phyloP scores from a whole-genome alignment of 257 asterid genomes.

The Salvia hispanica region DNA sequence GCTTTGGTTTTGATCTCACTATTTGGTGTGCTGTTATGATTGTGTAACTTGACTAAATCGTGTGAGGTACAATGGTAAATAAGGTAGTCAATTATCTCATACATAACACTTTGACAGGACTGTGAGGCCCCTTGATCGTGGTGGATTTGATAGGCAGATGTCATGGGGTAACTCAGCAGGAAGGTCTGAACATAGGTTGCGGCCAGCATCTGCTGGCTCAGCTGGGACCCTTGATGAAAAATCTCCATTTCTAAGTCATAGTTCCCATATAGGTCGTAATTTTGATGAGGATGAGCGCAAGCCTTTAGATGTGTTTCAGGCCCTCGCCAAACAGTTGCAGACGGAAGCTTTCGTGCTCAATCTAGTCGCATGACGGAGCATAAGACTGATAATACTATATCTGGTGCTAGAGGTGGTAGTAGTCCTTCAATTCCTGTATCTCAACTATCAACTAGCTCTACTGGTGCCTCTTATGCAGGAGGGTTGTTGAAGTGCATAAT shows the following conservation, averaged over 20 bases:
- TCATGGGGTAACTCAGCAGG: constrained; percentile 76
- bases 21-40: background rate
- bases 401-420: constrained; percentile 49
- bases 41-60: constrained; percentile 13
- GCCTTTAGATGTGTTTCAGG: constrained; percentile 86
- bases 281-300: constrained; percentile 96
- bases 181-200: constrained; percentile 62
- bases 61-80: background rate
- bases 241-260: constrained; percentile 56
- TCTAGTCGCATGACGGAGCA: constrained; percentile 47
- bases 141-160: constrained; percentile 62
- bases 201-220: constrained; percentile 86
- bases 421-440: constrained; percentile 49
- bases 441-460: constrained; percentile 49
- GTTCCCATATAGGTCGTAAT: constrained; percentile 64
- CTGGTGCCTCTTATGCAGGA: constrained; percentile 50
- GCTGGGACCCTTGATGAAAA: constrained; percentile 70
- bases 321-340: constrained; percentile 74
- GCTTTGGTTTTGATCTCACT: constrained; percentile 32
- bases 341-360: constrained; percentile 55
- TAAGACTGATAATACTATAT: constrained; percentile 42
- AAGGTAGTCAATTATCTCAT: constrained; percentile 10
- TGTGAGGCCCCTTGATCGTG: constrained; percentile 65
- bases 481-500: constrained; percentile 53
- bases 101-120: constrained; percentile 47